A percentile compares a stretch with the other conserved stretches of the same genome.
Conservation (phyloP, 139 green algal species). For the Chlamydomonas incerta region DNA sequence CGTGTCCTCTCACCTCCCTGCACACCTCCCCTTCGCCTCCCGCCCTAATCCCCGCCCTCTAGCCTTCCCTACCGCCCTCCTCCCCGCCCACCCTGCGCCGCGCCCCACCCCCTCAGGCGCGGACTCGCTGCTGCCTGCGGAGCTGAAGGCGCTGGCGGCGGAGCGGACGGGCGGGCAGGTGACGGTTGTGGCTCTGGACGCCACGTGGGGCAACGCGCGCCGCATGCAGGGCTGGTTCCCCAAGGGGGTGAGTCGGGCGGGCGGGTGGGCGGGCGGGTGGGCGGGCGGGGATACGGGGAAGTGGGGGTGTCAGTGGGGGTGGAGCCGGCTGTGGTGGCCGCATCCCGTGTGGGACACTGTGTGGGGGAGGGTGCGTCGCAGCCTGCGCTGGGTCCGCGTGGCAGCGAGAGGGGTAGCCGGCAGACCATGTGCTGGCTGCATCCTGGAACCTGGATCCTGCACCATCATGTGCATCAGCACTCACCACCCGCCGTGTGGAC, state of each 20-base stretch:
- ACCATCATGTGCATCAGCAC: no score
- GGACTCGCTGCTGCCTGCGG: conserved; percentile 32
- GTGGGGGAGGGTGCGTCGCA: conserved; percentile 45
- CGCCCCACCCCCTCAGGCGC: no score
- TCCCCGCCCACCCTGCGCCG: no score
- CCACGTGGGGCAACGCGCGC: conserved; percentile 47
- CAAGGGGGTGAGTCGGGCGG: conserved; percentile 3
- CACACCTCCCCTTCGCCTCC: no score
- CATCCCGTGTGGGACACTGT: conserved; percentile 50
- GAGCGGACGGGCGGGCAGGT: conserved; percentile 38
- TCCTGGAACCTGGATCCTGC: no score
- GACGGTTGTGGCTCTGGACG: conserved; percentile 52
- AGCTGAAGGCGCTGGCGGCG: conserved; percentile 37
- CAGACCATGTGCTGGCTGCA: no score
- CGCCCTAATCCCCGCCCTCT: no score
- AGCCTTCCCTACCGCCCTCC: no score
- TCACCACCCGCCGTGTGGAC: no score
- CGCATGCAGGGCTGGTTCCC: conserved; percentile 51
- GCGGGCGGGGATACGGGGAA: no score
- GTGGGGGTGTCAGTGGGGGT: no score
- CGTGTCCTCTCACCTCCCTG: no score
- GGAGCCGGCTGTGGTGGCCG: not conserved
- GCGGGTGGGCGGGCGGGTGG: not conserved
- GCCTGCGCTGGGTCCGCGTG: conserved; percentile 37
- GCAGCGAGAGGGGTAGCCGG: not conserved